These are phyloP conservation scores for Pelargonium nanum DNA, from an alignment of 345 rosid genomes.

Conservation along the genomic window DNA sequence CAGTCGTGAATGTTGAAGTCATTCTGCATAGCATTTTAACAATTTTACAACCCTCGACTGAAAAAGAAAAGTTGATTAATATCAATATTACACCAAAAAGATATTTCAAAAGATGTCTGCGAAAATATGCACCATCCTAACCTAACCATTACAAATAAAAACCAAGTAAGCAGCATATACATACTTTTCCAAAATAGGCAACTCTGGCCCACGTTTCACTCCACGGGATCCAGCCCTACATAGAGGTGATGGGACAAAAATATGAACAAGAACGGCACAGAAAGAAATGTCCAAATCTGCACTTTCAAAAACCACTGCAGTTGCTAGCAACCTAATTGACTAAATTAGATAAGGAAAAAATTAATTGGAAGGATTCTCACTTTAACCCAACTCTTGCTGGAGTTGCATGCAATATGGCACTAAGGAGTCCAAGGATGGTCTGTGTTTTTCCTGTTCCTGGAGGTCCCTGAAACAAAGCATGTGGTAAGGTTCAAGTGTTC, in stretches of 20 bases:
- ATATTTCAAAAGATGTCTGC: not conserved
- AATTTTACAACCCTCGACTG: not conserved
- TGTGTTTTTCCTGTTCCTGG: slow-evolving; percentile 99
- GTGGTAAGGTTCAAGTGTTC: slow-evolving; percentile 11
- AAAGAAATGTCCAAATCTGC: not conserved
- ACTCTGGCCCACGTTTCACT: slow-evolving; percentile 40
- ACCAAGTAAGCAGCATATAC: slow-evolving; percentile 12
- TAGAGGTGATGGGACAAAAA: slow-evolving; percentile 4
- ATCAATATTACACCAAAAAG: not conserved
- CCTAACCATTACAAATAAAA: not conserved
- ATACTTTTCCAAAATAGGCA: slow-evolving; percentile 72
- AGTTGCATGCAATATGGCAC: slow-evolving; percentile 94
- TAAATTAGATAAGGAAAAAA: slow-evolving; percentile 4
- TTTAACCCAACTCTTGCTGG: slow-evolving; percentile 62
- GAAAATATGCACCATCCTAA: not conserved
- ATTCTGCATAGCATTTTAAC: not conserved
- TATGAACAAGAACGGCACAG: not conserved
- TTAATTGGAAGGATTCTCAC: slow-evolving; percentile 26
- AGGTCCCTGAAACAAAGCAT: slow-evolving; percentile 60
- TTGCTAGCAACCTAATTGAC: not conserved
- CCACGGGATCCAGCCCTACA: slow-evolving; percentile 40
- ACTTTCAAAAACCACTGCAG: slow-evolving; percentile 1
- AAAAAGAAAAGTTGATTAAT: not conserved
- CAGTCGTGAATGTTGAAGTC: not conserved
- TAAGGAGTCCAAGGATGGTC: slow-evolving; percentile 85